Conservation (phyloP, 257 asterid genomes). For the Cynanchum wilfordii region DNA sequence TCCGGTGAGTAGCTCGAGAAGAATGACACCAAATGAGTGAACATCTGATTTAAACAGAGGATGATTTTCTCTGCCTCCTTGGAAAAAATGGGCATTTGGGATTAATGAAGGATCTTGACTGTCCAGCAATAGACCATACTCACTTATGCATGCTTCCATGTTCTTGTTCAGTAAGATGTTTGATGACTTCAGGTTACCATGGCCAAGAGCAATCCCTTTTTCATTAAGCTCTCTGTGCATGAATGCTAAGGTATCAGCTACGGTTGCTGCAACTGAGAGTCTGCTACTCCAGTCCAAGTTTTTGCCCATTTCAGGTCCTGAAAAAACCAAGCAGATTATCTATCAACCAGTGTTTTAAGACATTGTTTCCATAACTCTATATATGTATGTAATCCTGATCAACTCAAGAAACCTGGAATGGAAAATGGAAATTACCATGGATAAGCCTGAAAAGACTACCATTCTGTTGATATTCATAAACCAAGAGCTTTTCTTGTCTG, state of each 20-base stretch:
- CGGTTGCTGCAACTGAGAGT: slow-evolving; percentile 38
- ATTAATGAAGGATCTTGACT: slow-evolving; percentile 20
- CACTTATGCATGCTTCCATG: slow-evolving; percentile 60
- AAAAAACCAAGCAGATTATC: background rate
- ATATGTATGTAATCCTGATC: no score
- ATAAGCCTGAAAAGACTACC: slow-evolving; percentile 60
- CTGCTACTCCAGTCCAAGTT: slow-evolving; percentile 53
- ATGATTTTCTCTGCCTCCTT: slow-evolving; percentile 25
- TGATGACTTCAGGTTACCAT: slow-evolving; percentile 76
- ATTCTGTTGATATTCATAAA: slow-evolving; percentile 60
- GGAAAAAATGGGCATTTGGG: slow-evolving; percentile 16
- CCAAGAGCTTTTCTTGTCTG: slow-evolving; percentile 69
- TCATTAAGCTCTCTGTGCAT: slow-evolving; percentile 54
- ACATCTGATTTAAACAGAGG: slow-evolving; percentile 43
- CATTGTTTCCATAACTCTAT: no score
- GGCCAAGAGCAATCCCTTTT: slow-evolving; percentile 64
- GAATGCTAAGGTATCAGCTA: slow-evolving; percentile 54
- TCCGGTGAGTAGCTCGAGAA: slow-evolving; percentile 75
- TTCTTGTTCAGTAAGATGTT: slow-evolving; percentile 50
- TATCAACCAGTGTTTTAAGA: no score
- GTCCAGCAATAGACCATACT: slow-evolving; percentile 53
- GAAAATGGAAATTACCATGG: slow-evolving; percentile 36
- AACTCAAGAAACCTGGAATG: no score
- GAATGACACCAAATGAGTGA: slow-evolving; percentile 55
- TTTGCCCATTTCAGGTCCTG: slow-evolving; percentile 35